A percentile compares a stretch with the other conserved stretches of the same genome.
These are phyloP conservation scores for Pythium brassicae DNA, from an alignment of 352 stramenopile species.

Conservation along the genomic window DNA sequence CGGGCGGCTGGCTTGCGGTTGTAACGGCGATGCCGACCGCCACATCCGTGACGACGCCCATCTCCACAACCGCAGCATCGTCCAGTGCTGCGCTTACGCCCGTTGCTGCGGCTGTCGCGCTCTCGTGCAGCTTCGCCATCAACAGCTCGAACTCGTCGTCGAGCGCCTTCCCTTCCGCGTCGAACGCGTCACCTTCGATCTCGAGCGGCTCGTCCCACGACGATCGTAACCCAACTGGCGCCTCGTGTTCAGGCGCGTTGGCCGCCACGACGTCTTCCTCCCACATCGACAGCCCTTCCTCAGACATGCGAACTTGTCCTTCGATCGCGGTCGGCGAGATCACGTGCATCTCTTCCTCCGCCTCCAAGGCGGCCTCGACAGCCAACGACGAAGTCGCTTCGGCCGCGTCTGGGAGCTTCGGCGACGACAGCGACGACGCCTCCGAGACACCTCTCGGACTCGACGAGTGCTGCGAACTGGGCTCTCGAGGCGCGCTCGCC, in stretches of 20 bases:
- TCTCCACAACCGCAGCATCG: constrained; percentile 18
- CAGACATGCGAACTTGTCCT: neutral
- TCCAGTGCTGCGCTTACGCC: constrained; percentile 11
- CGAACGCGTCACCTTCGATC: neutral
- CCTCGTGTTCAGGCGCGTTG: neutral
- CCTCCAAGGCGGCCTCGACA: neutral
- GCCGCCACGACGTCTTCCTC: constrained; percentile 6
- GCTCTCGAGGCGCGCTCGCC: neutral
- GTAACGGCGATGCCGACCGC: constrained; percentile 29
- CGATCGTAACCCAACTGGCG: neutral
- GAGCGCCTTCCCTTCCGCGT: neutral
- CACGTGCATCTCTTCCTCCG: neutral
- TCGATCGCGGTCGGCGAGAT: neutral
- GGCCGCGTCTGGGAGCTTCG: neutral
- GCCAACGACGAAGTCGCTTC: constrained; percentile 2
- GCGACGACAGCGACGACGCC: constrained; percentile 1
- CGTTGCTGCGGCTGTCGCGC: constrained; percentile 3
- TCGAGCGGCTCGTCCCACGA: constrained; percentile 3
- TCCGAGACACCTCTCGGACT: neutral
- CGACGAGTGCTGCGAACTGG: neutral
- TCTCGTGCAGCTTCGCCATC: constrained; percentile 1
- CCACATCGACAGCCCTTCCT: constrained; percentile 9
- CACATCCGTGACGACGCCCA: constrained; percentile 32
- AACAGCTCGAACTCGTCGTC: neutral
- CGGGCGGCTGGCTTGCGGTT: constrained; percentile 1